Base-by-base conservation (phyloP, 2,329 filamentous ascomycete species). In the Chaetothyriales sp. region DNA sequence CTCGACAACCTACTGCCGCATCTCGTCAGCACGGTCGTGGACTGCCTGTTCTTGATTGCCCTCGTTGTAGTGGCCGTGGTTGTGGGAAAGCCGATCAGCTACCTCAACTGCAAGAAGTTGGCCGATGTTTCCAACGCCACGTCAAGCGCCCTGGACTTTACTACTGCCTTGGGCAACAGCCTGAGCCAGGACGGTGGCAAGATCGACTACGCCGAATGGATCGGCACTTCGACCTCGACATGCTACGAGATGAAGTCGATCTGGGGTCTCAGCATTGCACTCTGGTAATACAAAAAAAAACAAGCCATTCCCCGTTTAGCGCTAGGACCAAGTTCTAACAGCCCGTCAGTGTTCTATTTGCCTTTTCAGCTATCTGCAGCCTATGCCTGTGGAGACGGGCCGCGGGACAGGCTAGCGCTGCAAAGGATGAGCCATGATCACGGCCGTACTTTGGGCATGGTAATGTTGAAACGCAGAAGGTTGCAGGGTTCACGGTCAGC, bases 231-330 rank as follows among this genome's bases (percentile, higher is more conserved):
- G 10, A 77, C 74, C 64, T 63, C 77, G 18, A 85, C 85, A 51
- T 95, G 89, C 71, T 81, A 82, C 63, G 82, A 92, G 72, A 81
- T 89, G 66, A 94, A 94, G 75, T 80, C 85, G 15, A 79, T 92
- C 58, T 95, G 89, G 89, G 89, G 88, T 1, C 69, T 95, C 54
- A 79, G 81, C 66, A 89, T 95, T 67, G 82, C 82, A 4, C 76
- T 94, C 48, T 88, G 77, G 77, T 80, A 64, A 64, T 74, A 72
- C n/a, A n/a, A n/a, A n/a, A n/a, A n/a, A n/a, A n/a, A n/a, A n/a
- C n/a, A n/a, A 47, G 33, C 10, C 33, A 5, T 13, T 40, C 33
- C 33, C 33, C 5, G 15, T 40, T 15, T 13, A 15, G 33, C 15
- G 4, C 4, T 40, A 15, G 33, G 33, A n/a, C 33, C 10, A 15